These are phyloP conservation scores for Exserohilum turcica DNA, from an alignment of 2,329 filamentous ascomycete genomes.

Conservation along the genomic window DNA sequence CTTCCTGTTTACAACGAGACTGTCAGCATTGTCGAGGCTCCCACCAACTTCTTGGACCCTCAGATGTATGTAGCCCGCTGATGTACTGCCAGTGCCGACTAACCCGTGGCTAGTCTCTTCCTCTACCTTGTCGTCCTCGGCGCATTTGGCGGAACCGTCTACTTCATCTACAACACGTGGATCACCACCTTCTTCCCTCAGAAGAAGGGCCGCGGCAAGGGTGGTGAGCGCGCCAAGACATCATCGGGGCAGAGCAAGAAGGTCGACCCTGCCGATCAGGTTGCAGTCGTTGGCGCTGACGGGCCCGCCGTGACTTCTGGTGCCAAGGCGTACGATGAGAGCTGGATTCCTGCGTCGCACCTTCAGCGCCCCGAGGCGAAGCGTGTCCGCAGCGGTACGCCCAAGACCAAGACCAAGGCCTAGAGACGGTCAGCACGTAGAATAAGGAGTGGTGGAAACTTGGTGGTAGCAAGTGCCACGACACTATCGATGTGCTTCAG, in stretches of 20 bases:
- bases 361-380: constrained; percentile 80
- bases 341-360: constrained; percentile 91
- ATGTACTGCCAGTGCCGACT: not conserved
- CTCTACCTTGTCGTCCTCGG: constrained; percentile 88
- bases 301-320: constrained; percentile 71
- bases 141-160: constrained; percentile 78
- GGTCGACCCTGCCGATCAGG: constrained; percentile 63
- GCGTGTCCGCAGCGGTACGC: constrained; percentile 59
- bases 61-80: constrained; percentile 73
- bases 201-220: constrained; percentile 64
- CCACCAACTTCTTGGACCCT: constrained; percentile 89
- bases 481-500: not conserved
- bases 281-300: constrained; percentile 70
- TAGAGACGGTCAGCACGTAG: constrained; percentile 16
- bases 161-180: constrained; percentile 99
- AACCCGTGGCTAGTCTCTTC: constrained; percentile 73
- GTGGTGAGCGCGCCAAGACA: constrained; percentile 68
- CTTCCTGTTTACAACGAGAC: constrained; percentile 79
- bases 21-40: constrained; percentile 85
- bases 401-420: constrained; percentile 46
- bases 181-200: constrained; percentile 95
- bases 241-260: constrained; percentile 69
- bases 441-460: not conserved
- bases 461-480: not conserved
- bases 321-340: constrained; percentile 81